Conservation (phyloP, 2,329 filamentous ascomycete genomes). For the Aspergillus ochraceus region DNA sequence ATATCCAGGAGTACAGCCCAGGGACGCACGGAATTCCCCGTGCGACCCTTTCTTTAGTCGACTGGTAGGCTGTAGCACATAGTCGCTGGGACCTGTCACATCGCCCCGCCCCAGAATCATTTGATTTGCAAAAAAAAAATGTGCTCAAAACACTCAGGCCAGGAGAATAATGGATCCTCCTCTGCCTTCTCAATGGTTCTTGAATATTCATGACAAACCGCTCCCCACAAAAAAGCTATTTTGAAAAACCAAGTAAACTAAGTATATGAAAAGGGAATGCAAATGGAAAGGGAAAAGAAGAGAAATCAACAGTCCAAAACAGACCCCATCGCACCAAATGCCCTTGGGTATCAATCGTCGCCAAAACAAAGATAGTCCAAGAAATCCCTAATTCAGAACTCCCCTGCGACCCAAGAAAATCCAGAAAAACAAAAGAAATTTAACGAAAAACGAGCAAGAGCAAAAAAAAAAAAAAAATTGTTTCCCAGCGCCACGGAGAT, state of each 20-base stretch:
- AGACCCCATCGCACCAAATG: not conserved
- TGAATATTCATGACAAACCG: not conserved
- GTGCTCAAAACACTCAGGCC: not conserved
- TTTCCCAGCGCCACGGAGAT: not conserved
- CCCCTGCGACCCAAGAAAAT: not conserved
- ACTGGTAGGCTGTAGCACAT: not conserved
- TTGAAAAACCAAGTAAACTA: not conserved
- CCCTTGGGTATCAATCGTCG: conserved; percentile 2
- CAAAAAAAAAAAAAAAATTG: not conserved
- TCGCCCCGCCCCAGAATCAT: not conserved
- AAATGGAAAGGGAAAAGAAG: not conserved
- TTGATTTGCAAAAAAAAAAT: not conserved
- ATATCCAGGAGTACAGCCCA: not conserved
- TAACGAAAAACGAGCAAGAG: not conserved
- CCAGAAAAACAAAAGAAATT: not conserved
- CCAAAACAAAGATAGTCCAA: not conserved
- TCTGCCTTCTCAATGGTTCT: not conserved
- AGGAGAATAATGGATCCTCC: no score
- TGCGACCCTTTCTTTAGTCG: no score
- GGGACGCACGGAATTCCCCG: no score
- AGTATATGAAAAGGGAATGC: not conserved
- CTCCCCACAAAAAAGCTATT: not conserved
- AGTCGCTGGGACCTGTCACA: not conserved
- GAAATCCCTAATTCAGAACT: not conserved
- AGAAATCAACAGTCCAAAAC: not conserved